phyloP scores from a whole-genome alignment of 768 basidiomycete species.

The Rhodotorula kratochvilovae region DNA sequence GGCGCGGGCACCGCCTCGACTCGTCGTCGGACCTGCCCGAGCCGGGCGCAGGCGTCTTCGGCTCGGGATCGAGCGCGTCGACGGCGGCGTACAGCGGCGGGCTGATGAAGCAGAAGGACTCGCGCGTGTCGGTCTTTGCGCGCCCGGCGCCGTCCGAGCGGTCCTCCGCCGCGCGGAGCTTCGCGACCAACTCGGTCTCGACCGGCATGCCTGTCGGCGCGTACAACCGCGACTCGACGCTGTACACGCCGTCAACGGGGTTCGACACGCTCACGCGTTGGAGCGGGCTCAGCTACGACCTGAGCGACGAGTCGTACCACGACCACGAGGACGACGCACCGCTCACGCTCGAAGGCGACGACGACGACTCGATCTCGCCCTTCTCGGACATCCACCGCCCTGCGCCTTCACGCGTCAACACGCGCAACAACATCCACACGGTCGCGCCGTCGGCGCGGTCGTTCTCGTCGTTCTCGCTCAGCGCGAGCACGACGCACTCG shows the following conservation, averaged over 20 bases:
- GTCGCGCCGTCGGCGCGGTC: not conserved
- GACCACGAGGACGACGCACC: not conserved
- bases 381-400: conserved; percentile 34
- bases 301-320: not conserved
- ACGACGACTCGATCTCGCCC: conserved; percentile 27
- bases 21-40: conserved; percentile 15
- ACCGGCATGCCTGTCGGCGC: not conserved
- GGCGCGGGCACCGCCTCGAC: conserved; percentile 24
- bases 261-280: conserved; percentile 17
- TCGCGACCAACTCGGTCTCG: conserved; percentile 36
- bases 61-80: not conserved
- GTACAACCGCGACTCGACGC: not conserved
- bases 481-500: not conserved
- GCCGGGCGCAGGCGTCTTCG: not conserved
- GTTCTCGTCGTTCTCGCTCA: conserved; percentile 10
- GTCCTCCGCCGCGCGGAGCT: conserved; percentile 14
- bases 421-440: conserved; percentile 27
- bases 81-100: not conserved
- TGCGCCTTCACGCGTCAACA: not conserved
- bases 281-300: conserved; percentile 19
- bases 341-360: not conserved
- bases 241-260: conserved; percentile 6
- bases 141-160: conserved; percentile 5
- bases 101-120: conserved; percentile 15
- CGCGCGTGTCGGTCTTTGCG: conserved; percentile 14